phyloP scores from a whole-genome alignment of 2,329 filamentous ascomycete genomes.

The Lasiodiplodia theobromae region DNA sequence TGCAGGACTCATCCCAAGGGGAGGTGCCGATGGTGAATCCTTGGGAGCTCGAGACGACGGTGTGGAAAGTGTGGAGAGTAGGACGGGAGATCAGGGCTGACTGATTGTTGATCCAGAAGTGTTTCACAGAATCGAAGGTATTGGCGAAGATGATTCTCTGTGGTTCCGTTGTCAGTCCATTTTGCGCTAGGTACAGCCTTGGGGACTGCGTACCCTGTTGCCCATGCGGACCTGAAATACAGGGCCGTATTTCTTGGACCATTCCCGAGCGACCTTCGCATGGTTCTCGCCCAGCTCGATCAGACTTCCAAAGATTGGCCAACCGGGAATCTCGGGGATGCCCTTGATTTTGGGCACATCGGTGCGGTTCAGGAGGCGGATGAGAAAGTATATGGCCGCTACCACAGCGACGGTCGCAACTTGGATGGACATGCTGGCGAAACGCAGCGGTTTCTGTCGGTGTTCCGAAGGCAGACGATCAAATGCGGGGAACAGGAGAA shows the following conservation, averaged over 20 bases:
- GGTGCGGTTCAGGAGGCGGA: constrained; percentile 53
- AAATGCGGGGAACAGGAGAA: not conserved
- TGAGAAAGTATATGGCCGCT: constrained; percentile 49
- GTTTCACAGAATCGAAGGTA: constrained; percentile 74
- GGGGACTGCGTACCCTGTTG: constrained; percentile 60
- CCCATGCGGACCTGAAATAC: constrained; percentile 65
- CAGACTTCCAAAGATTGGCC: constrained; percentile 56
- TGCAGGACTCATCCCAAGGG: constrained; percentile 84
- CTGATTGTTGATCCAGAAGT: constrained; percentile 81
- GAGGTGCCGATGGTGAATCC: constrained; percentile 85
- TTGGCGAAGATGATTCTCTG: constrained; percentile 80
- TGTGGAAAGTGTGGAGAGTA: constrained; percentile 82
- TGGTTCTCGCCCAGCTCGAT: constrained; percentile 56
- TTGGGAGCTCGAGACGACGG: constrained; percentile 76
- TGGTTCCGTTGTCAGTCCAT: not conserved
- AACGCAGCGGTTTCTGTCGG: not conserved
- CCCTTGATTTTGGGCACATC: constrained; percentile 58
- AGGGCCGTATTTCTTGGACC: constrained; percentile 57
- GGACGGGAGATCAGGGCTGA: constrained; percentile 79
- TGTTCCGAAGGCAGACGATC: not conserved
- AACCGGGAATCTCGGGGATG: constrained; percentile 55
- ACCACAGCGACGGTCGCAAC: constrained; percentile 52
- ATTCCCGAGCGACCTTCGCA: constrained; percentile 54
- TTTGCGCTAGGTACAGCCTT: not conserved
- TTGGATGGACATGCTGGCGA: constrained; percentile 45